Base-by-base conservation (phyloP, 805 yeast species). In the Torulaspora gathmanii region DNA sequence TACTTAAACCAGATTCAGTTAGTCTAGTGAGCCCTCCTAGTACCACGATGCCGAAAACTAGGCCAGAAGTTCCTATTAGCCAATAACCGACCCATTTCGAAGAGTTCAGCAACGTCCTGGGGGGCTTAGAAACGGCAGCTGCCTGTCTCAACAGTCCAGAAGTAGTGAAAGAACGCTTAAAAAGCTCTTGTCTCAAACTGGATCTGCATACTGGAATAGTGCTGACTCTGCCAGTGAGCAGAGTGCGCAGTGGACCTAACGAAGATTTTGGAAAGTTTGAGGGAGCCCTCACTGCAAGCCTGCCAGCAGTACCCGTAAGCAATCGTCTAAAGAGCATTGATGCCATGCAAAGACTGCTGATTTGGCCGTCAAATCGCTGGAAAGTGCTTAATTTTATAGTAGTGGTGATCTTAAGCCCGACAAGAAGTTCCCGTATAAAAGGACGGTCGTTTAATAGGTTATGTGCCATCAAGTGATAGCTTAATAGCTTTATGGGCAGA, bases 11-110 rank as follows among this genome's bases (percentile, higher is more conserved):
- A 0, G 96, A 86, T 61, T 93, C 99, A 0, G 99, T 93, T 36
- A 93, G 73, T 58, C 99, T 77, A 0, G 99, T 93, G 37, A 93
- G 73, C 0, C 99, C 99, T 37, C 99, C 99, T 4, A 93, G 72
- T n/a, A 93, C 82, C 12, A 93, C 98, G 50, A 93, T 93, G 28
- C 95, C 96, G 65, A 93, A 93, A 1, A 93, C 96, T 12, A 93
- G 70, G 0, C 85, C 83, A 1, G 97, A 85, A 0, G 95, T 82
- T 19, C 93, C 91, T 5, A 90, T 69, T 44, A 95, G 75, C 87
- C 98, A 84, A 61, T 84, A 86, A 0, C 95, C 96, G 2, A 88
- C 91, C 26, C 67, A 60, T 44, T 75, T 79, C 35, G 80, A 71
- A 0, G 83, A 71, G 54, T 72, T 71, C 9, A 70, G 59, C 47